Evolutionary conservation across 345 rosid species (phyloP), one percentile per base, ranked within the genome.

Genomic region (Salix viminalis): DNA sequence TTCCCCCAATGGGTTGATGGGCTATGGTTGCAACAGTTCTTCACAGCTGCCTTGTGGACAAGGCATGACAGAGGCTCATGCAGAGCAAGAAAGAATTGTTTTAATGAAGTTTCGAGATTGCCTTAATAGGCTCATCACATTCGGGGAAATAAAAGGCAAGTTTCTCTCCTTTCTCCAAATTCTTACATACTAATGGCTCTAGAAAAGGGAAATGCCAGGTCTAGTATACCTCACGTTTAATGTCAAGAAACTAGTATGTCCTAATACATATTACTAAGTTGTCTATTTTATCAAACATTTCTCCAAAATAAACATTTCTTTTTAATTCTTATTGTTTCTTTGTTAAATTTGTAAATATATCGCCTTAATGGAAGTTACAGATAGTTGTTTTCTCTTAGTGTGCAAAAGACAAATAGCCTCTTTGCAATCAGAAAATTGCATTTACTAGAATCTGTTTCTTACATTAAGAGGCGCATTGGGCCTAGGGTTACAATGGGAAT

Each of bases 81-180:
- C 85, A 6, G 97, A 94, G 84, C 97, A 96, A 85, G 99, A 96
- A 78, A 93, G 89, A 83, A 71, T 88, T 54, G 87, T 94, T 15
- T 81, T 96, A 81, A 87, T 91, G 10, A 89, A 85, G 82, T 88
- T 96, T 72, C 87, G 98, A 77, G 98, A 96, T 79, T 92, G 97
- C 77, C 94, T 96, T 65, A 91, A 91, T 76, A 85, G 83, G 80
- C 94, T 96, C 69, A 92, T 96, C 82, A 91, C 93, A 65, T 88
- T 82, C 6, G 97, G 97, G 81, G 97, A 92, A 86, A 81, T 89
- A 81, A 96, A 92, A 84, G 99, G 98, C 84, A 81, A 82, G 89
- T 77, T 77, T 79, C 71, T 77, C 75, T 77, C 54, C 41, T 69
- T 13, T 24, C 50, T 10, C 8, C 61, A 32, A 16, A 46, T 21